phyloP scores from a whole-genome alignment of 345 rosid species.

The Salix koriyanagi region DNA sequence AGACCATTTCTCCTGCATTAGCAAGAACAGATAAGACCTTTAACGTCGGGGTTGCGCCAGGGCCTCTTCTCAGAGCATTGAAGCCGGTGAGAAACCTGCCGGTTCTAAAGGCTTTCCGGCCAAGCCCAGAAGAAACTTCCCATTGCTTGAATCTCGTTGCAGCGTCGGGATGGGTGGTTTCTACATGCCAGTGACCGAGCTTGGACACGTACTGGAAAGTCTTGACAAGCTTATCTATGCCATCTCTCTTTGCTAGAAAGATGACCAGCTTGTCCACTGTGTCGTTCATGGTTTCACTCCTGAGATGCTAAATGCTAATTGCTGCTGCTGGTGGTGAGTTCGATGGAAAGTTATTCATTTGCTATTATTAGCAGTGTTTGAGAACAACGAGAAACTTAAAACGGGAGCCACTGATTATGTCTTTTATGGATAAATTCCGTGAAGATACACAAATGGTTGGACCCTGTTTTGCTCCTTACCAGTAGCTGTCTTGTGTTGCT shows the following conservation, averaged over 20 bases:
- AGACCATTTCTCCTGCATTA: constrained; percentile 94
- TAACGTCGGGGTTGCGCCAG: constrained; percentile 50
- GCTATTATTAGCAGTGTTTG: neutral
- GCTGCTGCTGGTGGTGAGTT: neutral
- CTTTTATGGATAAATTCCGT: constrained; percentile 29
- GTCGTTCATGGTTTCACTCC: constrained; percentile 44
- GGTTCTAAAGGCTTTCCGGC: constrained; percentile 87
- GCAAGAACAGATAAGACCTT: constrained; percentile 58
- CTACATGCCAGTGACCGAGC: constrained; percentile 74
- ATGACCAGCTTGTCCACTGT: constrained; percentile 81
- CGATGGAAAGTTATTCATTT: neutral
- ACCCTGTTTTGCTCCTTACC: constrained; percentile 22
- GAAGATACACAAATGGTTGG: constrained; percentile 19
- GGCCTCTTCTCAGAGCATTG: constrained; percentile 69
- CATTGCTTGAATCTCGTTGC: constrained; percentile 73
- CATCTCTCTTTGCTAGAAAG: constrained; percentile 91
- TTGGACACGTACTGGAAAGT: constrained; percentile 95
- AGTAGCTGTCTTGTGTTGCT: constrained; percentile 2
- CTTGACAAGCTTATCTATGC: constrained; percentile 97
- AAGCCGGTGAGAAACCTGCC: constrained; percentile 94
- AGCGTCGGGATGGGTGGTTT: constrained; percentile 44
- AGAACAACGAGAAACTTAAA: neutral
- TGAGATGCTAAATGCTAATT: neutral
- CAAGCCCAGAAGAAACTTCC: constrained; percentile 93
- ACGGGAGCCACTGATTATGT: constrained; percentile 37